Evolutionary conservation across 202 grass and related monocot species (phyloP), one percentile per base, ranked within the genome.

Genomic region (Saccharum hybrid): DNA sequence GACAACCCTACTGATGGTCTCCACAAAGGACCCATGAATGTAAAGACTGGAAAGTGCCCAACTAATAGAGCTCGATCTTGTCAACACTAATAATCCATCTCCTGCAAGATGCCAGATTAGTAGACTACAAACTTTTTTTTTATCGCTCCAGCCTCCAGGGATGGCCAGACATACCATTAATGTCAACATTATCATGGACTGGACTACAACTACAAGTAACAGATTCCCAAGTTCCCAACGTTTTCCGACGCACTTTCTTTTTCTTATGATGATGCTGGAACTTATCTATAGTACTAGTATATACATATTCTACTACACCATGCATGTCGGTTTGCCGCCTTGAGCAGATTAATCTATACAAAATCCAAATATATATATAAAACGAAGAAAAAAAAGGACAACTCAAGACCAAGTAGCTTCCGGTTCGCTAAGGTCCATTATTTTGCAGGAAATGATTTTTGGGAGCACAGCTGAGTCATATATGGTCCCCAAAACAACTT

Each of bases 401-500:
- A 34, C 3, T 21, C 10, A 57, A 15, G 5, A 39, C 26, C 60
- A 46, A 36, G 66, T 74, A 86, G 46, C 30, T 76, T 76, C 65
- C 43, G 28, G 40, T 60, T 33, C 60, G 30, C 46, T 14, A 82
- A 56, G 77, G 73, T 82, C 48, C 73, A 79, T 56, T 51, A 78
- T 88, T 80, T 74, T 82, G 73, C 83, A 8, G 39, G 59, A 78
- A 77, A 78, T 78, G 30, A 89, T 86, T 88, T 40, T 38, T 18
- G 69, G 30, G 37, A 61, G 80, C 14, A 23, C 33, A 49, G 63
- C 41, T 57, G 64, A 34, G 36, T 63, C 57, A 72, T 61, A 11
- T 45, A 81, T 85, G 72, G 72, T 85, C 71, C 71, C 71, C 12
- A 28, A 65, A 49, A 57, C 23, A 84, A 2, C 49, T 10, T 40